Conservation (phyloP, 148 eudicot species). For the Nepenthes gracilis region DNA sequence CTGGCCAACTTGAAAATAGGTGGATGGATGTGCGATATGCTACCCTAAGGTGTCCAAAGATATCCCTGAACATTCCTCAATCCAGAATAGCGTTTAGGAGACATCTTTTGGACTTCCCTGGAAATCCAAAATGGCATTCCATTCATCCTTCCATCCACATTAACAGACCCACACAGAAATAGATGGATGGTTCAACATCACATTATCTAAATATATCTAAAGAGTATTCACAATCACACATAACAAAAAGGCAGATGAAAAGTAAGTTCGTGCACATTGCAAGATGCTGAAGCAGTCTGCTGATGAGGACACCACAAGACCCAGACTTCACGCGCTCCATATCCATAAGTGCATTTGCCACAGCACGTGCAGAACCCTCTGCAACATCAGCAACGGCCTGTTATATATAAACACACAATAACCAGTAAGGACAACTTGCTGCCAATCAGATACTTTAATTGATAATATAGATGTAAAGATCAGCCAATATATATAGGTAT, state of each 20-base stretch:
- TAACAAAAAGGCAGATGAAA: background rate
- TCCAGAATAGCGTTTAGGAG: too few relatives aligned
- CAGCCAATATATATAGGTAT: too few relatives aligned
- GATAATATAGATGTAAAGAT: background rate
- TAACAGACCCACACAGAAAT: too few relatives aligned
- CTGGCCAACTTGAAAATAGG: too few relatives aligned
- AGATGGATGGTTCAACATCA: too few relatives aligned
- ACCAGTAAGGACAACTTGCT: background rate
- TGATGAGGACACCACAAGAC: conserved; percentile 54
- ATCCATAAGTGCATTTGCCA: conserved; percentile 55
- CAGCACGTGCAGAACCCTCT: conserved; percentile 41
- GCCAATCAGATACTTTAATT: too few relatives aligned
- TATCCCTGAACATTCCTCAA: too few relatives aligned
- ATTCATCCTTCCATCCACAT: too few relatives aligned
- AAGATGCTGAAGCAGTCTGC: conserved; percentile 68
- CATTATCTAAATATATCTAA: background rate
- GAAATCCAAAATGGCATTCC: too few relatives aligned
- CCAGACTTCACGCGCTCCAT: conserved; percentile 84
- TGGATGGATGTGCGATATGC: too few relatives aligned
- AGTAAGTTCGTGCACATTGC: conserved; percentile 46
- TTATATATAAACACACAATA: conserved; percentile 2
- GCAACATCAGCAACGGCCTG: conserved; percentile 56
- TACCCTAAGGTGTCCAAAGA: too few relatives aligned
- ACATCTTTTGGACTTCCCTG: too few relatives aligned
- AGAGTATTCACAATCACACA: background rate